These are phyloP conservation scores for Fusarium bulbicola DNA, from an alignment of 2,329 filamentous ascomycete genomes.

Conservation along the genomic window DNA sequence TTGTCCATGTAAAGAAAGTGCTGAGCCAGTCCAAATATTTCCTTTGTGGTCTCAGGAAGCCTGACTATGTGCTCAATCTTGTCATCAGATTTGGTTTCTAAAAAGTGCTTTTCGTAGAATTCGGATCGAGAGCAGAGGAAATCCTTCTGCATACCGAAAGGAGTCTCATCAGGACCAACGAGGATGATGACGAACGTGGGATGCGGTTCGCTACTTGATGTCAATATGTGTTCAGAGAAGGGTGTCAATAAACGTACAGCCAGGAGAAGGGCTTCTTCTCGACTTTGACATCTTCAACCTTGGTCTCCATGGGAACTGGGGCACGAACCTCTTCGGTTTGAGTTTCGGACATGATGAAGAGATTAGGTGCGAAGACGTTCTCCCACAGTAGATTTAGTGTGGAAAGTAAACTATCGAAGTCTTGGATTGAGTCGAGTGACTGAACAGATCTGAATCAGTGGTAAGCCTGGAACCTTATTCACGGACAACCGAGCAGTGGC, in stretches of 20 bases:
- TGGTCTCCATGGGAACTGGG: constrained; percentile 8
- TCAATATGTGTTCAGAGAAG: constrained; percentile 8
- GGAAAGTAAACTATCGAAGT: neutral
- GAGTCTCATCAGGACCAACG: constrained; percentile 60
- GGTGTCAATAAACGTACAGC: constrained; percentile 44
- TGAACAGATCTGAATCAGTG: neutral
- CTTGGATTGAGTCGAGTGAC: neutral
- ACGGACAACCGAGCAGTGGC: neutral
- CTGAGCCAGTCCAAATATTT: constrained; percentile 65
- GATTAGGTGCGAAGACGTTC: neutral
- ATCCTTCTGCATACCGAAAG: constrained; percentile 68
- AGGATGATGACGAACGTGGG: constrained; percentile 64
- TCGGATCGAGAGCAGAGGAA: constrained; percentile 63
- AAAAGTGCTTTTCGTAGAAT: constrained; percentile 59
- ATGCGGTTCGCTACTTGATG: constrained; percentile 59
- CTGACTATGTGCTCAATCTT: constrained; percentile 60
- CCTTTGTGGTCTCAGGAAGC: constrained; percentile 57
- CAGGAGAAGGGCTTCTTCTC: constrained; percentile 48
- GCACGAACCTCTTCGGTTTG: constrained; percentile 17
- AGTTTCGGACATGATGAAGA: constrained; percentile 27
- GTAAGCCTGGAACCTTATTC: constrained; percentile 26
- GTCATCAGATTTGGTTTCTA: constrained; percentile 45
- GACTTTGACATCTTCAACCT: constrained; percentile 9
- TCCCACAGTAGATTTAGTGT: neutral
- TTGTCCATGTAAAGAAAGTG: constrained; percentile 63